Evolutionary conservation across 148 eudicot species (phyloP).

Genomic region (Chenopodium formosanum): DNA sequence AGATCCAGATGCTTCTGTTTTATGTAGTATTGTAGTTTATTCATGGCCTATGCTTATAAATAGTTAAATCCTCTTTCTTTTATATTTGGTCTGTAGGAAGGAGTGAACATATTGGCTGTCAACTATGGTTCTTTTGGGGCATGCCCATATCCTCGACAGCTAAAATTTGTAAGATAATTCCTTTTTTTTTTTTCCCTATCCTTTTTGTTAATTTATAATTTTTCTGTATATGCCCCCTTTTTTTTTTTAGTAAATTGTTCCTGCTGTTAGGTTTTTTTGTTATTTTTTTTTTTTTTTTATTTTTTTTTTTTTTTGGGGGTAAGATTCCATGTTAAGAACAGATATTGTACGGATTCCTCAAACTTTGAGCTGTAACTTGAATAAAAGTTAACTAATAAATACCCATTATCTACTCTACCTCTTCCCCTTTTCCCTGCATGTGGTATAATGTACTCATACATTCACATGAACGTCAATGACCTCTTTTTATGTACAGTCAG

Average conservation of each 20-base stretch:
- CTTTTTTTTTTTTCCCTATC: background rate
- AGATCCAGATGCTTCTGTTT: background rate
- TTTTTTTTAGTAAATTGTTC: background rate
- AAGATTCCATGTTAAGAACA: background rate
- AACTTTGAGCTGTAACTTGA: too few relatives aligned
- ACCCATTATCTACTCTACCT: too few relatives aligned
- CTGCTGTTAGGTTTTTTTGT: background rate
- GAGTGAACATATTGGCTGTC: slow-evolving; percentile 76
- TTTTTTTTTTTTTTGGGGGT: background rate
- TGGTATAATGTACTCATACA: background rate
- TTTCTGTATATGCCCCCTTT: background rate
- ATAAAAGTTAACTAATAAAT: background rate
- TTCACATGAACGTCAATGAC: background rate
- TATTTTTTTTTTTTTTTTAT: too few relatives aligned
- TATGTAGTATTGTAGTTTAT: background rate
- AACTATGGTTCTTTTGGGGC: slow-evolving; percentile 92
- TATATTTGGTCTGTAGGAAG: slow-evolving; percentile 52
- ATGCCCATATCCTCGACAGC: slow-evolving; percentile 82
- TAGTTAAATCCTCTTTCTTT: background rate
- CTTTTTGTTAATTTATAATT: background rate
- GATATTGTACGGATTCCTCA: too few relatives aligned
- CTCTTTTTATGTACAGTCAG: background rate
- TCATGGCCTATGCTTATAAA: background rate
- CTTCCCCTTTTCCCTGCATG: background rate
- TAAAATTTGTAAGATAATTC: slow-evolving; percentile 60